A percentile compares a stretch with the other conserved stretches of the same genome.
These are phyloP conservation scores for Aspergillus ochraceus DNA, from an alignment of 2,329 filamentous ascomycete species.

Conservation along the genomic window DNA sequence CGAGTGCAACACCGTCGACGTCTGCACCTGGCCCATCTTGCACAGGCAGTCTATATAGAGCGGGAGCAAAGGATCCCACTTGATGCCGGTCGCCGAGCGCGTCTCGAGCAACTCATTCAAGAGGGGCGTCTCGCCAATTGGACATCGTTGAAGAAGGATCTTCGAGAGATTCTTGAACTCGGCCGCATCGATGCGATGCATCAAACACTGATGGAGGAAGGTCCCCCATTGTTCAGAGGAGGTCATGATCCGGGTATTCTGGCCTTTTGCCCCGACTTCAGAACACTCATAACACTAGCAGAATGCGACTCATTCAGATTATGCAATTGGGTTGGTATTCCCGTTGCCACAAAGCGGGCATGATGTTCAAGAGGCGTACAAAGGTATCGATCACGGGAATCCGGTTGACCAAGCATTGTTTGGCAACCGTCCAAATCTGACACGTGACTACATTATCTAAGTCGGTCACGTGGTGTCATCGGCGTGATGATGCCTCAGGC, in stretches of 20 bases:
- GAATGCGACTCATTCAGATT: neutral
- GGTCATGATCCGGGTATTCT: constrained; percentile 22
- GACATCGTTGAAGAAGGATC: constrained; percentile 31
- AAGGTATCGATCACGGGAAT: neutral
- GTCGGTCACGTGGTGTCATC: neutral
- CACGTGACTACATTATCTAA: neutral
- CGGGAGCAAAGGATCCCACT: constrained; percentile 45
- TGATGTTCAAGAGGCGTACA: neutral
- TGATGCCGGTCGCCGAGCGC: constrained; percentile 31
- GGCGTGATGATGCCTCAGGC: neutral
- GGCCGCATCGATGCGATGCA: constrained; percentile 36
- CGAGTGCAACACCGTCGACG: constrained; percentile 33
- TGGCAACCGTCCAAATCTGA: neutral
- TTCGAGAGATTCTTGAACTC: constrained; percentile 41
- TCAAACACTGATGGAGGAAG: constrained; percentile 38
- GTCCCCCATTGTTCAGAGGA: constrained; percentile 38
- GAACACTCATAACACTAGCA: neutral
- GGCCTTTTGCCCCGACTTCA: neutral
- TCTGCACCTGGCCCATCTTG: constrained; percentile 33
- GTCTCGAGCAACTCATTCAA: constrained; percentile 37
- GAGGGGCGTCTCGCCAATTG: constrained; percentile 33
- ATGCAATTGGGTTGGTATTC: neutral
- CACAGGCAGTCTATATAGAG: constrained; percentile 42
- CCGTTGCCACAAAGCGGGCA: neutral
- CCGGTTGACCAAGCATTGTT: neutral